phyloP scores from a whole-genome alignment of 352 stramenopile species.

The Thraustochytrium sp. region DNA sequence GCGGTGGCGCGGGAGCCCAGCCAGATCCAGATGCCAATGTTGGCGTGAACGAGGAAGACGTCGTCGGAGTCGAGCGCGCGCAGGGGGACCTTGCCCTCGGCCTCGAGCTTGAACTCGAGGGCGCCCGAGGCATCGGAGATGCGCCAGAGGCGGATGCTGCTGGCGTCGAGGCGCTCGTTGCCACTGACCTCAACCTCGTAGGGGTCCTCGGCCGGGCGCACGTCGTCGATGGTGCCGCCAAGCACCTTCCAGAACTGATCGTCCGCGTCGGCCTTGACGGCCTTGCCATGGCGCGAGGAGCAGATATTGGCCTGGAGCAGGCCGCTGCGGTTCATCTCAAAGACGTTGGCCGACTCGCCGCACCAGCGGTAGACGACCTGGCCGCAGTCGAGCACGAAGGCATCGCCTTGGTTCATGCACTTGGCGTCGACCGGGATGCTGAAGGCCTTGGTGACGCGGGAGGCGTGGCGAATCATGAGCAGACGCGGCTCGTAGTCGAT shows the following conservation, averaged over 20 bases:
- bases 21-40: constrained; percentile 79
- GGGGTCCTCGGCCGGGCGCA: constrained; percentile 60
- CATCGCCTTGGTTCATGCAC: constrained; percentile 76
- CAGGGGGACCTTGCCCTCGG: constrained; percentile 74
- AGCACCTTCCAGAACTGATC: constrained; percentile 70
- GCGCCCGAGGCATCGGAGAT: constrained; percentile 58
- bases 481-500: constrained; percentile 73
- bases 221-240: constrained; percentile 66
- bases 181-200: constrained; percentile 49
- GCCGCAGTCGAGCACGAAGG: constrained; percentile 70
- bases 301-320: constrained; percentile 61
- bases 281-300: constrained; percentile 58
- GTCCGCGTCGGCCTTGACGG: constrained; percentile 54
- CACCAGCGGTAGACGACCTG: constrained; percentile 67
- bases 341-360: constrained; percentile 61
- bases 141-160: neutral
- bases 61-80: constrained; percentile 80
- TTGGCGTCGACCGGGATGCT: constrained; percentile 64
- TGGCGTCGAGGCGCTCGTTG: constrained; percentile 59
- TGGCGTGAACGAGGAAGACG: constrained; percentile 81
- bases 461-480: constrained; percentile 76
- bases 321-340: constrained; percentile 54
- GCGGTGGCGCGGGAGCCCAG: constrained; percentile 70
- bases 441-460: constrained; percentile 72
- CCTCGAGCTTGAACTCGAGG: constrained; percentile 66